Evolutionary conservation across 768 basidiomycete species (phyloP).

Genomic region (Auricularia sp.): DNA sequence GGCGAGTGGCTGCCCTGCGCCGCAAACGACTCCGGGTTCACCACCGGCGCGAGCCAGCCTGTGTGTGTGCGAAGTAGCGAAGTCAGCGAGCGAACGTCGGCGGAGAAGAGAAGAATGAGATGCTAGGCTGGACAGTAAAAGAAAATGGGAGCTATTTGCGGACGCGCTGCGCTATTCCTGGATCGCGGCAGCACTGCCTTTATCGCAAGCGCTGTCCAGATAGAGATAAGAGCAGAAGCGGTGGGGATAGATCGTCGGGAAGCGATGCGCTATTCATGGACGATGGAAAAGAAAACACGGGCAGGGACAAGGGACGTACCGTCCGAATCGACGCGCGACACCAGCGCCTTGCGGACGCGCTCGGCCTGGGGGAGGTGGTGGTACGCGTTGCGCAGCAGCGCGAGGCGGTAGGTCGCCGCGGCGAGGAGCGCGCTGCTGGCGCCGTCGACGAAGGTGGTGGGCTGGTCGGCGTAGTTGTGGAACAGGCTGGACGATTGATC

Average conservation of each 20-base stretch:
- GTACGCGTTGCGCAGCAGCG: constrained; percentile 41
- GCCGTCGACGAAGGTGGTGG: constrained; percentile 58
- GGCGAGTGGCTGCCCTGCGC: constrained; percentile 45
- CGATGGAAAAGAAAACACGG: not conserved
- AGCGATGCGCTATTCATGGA: not conserved
- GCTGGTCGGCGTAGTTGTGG: constrained; percentile 60
- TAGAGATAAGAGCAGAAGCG: not conserved
- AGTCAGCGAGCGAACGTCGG: too few species aligned
- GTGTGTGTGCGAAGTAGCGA: constrained; percentile 14
- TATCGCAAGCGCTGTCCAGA: too few species aligned
- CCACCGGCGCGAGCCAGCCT: constrained; percentile 67
- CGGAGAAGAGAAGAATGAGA: too few species aligned
- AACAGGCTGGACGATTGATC: constrained; percentile 32
- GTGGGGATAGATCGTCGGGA: not conserved
- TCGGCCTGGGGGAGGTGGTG: constrained; percentile 51
- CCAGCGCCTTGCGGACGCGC: constrained; percentile 34
- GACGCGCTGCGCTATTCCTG: too few species aligned
- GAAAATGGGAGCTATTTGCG: too few species aligned
- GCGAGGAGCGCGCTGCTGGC: constrained; percentile 69
- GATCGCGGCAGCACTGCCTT: too few species aligned
- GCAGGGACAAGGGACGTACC: not conserved
- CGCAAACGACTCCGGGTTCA: constrained; percentile 53
- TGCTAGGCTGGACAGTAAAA: too few species aligned
- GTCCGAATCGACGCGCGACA: constrained; percentile 8
- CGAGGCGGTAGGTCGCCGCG: constrained; percentile 63